Conservation (phyloP, 148 eudicot species). For the Amaranthus cruentus region DNA sequence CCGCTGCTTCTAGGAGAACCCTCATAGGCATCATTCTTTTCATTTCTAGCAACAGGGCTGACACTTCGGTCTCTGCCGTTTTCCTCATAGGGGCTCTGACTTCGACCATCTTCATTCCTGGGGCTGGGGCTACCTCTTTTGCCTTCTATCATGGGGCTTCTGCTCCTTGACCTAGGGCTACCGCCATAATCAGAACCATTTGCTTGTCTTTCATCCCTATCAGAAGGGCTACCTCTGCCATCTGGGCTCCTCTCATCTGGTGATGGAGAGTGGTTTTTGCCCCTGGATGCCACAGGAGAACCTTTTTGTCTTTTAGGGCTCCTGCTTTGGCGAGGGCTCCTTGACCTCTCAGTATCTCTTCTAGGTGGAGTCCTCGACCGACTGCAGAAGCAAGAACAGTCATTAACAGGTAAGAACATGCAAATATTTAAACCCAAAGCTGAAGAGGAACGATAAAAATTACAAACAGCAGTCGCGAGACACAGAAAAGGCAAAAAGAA, state of each 20-base stretch:
- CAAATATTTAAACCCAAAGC: not conserved
- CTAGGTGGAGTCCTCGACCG: constrained; percentile 70
- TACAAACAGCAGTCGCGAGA: not conserved
- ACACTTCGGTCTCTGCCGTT: constrained; percentile 43
- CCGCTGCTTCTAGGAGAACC: constrained; percentile 48
- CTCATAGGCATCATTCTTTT: constrained; percentile 38
- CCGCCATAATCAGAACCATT: constrained; percentile 47
- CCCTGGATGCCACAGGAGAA: constrained; percentile 38
- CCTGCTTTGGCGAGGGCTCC: constrained; percentile 48
- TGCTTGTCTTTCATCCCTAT: constrained; percentile 31
- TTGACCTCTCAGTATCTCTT: constrained; percentile 56
- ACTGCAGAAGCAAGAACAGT: constrained; percentile 30
- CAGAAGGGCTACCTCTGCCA: constrained; percentile 43
- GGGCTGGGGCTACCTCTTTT: constrained; percentile 44
- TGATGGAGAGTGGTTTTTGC: constrained; percentile 55
- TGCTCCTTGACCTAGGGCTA: constrained; percentile 56
- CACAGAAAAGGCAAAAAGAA: not conserved
- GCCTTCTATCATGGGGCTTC: constrained; percentile 46
- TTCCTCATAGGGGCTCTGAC: constrained; percentile 48
- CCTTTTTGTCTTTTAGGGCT: constrained; percentile 51
- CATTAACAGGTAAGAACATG: not conserved
- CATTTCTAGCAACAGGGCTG: constrained; percentile 43
- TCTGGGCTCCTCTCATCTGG: constrained; percentile 38
- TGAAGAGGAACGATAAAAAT: not conserved
- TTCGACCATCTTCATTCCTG: constrained; percentile 28